phyloP scores from a whole-genome alignment of 805 yeast species.

The Candida oleophila region DNA sequence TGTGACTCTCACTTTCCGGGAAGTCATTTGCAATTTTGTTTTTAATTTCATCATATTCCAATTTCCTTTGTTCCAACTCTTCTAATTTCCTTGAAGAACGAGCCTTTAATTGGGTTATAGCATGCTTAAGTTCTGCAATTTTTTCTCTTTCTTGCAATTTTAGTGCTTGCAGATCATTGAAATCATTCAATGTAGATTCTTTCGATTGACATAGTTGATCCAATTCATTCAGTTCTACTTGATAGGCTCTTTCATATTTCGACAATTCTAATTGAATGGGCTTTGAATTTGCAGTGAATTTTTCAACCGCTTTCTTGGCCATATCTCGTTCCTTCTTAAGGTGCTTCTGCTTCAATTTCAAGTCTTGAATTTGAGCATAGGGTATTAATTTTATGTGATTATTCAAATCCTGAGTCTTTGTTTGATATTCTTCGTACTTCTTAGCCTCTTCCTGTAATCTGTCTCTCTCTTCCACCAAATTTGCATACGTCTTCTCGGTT shows the following conservation, averaged over 20 bases:
- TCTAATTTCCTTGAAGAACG: conserved; percentile 15
- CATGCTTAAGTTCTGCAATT: conserved; percentile 8
- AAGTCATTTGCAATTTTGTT: conserved; percentile 18
- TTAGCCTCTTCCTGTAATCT: conserved; percentile 46
- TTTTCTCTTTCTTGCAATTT: conserved; percentile 2
- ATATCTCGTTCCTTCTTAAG: conserved; percentile 34
- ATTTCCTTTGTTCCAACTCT: conserved; percentile 22
- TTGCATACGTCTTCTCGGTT: conserved; percentile 25
- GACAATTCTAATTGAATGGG: conserved; percentile 15
- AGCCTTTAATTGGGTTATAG: conserved; percentile 6
- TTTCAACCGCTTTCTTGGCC: conserved; percentile 30
- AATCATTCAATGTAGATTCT: neutral
- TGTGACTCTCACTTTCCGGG: conserved; percentile 15
- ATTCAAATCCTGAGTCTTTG: conserved; percentile 38
- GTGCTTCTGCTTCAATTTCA: conserved; percentile 28
- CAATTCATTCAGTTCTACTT: neutral
- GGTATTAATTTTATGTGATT: conserved; percentile 41
- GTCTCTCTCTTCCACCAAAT: conserved; percentile 35
- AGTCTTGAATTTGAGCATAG: conserved; percentile 39
- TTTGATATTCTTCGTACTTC: conserved; percentile 45
- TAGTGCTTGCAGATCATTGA: neutral
- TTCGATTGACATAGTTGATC: conserved; percentile 1
- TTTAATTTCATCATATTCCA: conserved; percentile 11
- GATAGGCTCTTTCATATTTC: conserved; percentile 1
- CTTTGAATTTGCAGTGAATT: conserved; percentile 19